These are phyloP conservation scores for Tricharina praecox DNA, from an alignment of 495 filamentous ascomycete species.

Conservation along the genomic window DNA sequence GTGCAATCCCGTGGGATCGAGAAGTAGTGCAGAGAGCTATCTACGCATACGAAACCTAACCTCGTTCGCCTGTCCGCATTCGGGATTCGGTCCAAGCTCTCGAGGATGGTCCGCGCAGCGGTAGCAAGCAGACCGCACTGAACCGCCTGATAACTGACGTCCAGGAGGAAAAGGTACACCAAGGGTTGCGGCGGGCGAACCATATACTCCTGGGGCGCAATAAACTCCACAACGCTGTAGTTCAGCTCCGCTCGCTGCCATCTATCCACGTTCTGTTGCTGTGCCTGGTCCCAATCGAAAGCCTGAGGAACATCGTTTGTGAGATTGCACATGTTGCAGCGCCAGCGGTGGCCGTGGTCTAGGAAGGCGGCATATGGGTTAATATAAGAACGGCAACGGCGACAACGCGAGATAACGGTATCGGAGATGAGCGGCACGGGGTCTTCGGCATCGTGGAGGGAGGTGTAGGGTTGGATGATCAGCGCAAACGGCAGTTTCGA, in stretches of 20 bases:
- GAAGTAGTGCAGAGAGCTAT: constrained; percentile 92
- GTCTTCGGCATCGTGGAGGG: constrained; percentile 84
- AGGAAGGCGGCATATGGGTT: constrained; percentile 93
- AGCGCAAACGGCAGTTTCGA: constrained; percentile 89
- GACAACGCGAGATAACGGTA: constrained; percentile 90
- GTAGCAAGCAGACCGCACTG: constrained; percentile 89
- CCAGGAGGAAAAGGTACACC: constrained; percentile 94
- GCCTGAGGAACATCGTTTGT: constrained; percentile 97
- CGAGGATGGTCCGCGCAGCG: constrained; percentile 79
- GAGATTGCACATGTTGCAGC: constrained; percentile 98
- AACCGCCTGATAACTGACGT: constrained; percentile 85
- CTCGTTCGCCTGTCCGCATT: constrained; percentile 88
- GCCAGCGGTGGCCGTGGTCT: constrained; percentile 93
- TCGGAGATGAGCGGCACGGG: constrained; percentile 81
- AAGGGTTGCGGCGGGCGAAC: constrained; percentile 91
- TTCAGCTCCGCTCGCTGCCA: constrained; percentile 85
- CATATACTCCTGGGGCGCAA: constrained; percentile 98
- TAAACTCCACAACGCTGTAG: constrained; percentile 85
- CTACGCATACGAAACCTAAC: constrained; percentile 87
- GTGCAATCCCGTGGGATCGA: constrained; percentile 74
- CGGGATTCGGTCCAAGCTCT: constrained; percentile 90
- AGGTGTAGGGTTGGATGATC: constrained; percentile 84
- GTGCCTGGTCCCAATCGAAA: constrained; percentile 89
- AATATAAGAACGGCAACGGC: constrained; percentile 90
- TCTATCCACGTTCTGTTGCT: constrained; percentile 76